Evolutionary conservation across 2,329 filamentous ascomycete genomes (phyloP).

Genomic region (Pseudogymnoascus sp.): DNA sequence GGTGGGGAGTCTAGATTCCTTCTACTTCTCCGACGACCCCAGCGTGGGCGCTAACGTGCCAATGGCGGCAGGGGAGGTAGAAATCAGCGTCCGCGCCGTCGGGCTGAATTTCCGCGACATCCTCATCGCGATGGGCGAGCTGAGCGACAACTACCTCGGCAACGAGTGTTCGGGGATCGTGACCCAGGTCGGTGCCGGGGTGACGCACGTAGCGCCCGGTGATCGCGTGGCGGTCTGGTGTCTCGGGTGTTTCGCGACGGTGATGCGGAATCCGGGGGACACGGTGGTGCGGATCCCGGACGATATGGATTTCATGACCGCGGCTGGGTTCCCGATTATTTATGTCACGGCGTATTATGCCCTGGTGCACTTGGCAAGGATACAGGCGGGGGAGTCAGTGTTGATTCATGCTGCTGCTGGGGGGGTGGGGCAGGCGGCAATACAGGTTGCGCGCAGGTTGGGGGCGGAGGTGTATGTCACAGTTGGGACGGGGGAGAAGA

Average conservation of each 20-base stretch:
- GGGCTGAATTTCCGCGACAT: constrained; percentile 33
- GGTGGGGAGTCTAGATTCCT: constrained; percentile 22
- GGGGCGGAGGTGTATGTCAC: constrained; percentile 31
- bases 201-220: constrained; percentile 25
- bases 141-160: constrained; percentile 26
- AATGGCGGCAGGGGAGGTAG: constrained; percentile 14
- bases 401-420: constrained; percentile 33
- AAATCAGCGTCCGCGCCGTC: constrained; percentile 27
- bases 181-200: constrained; percentile 22
- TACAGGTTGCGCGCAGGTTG: constrained; percentile 26
- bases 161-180: constrained; percentile 31
- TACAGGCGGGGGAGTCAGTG: constrained; percentile 24
- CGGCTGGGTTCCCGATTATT: constrained; percentile 23
- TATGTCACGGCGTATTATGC: constrained; percentile 26
- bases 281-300: constrained; percentile 23
- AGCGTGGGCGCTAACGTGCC: constrained; percentile 17
- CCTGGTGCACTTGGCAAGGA: constrained; percentile 21
- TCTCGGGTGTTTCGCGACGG: constrained; percentile 27
- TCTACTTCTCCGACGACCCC: constrained; percentile 23
- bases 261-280: constrained; percentile 23
- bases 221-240: constrained; percentile 30
- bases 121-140: constrained; percentile 31
- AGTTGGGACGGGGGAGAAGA: constrained; percentile 21
- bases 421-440: constrained; percentile 31
- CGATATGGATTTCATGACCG: constrained; percentile 23